Evolutionary conservation across 2,329 filamentous ascomycete genomes (phyloP).

Genomic region (Orbilia blumenaviensis): DNA sequence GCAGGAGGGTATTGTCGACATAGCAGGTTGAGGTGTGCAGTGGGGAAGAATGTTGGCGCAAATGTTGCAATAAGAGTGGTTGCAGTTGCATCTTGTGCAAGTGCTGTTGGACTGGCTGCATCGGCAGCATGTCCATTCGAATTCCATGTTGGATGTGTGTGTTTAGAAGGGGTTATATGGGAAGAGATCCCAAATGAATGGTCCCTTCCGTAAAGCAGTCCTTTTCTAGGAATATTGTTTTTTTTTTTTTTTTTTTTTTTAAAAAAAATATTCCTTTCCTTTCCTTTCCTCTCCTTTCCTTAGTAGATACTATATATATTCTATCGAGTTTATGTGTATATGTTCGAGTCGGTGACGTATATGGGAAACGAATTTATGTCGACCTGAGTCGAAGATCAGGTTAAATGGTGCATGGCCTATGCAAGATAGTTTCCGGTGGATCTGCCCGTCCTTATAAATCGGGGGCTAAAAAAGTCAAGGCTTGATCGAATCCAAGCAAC

Average conservation of each 20-base stretch:
- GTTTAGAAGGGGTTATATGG: background rate
- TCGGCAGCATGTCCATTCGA: constrained; percentile 54
- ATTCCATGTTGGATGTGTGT: constrained; percentile 43
- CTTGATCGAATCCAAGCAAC: constrained; percentile 24
- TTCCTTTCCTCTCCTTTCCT: background rate
- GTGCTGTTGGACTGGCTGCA: constrained; percentile 50
- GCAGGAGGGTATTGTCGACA: constrained; percentile 40
- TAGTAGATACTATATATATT: background rate
- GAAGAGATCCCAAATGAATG: constrained; percentile 48
- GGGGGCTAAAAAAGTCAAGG: constrained; percentile 44
- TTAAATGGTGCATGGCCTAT: constrained; percentile 50
- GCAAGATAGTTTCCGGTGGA: constrained; percentile 43
- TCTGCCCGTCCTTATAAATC: constrained; percentile 53
- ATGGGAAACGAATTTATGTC: constrained; percentile 25
- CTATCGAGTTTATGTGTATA: background rate
- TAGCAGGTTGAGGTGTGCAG: constrained; percentile 41
- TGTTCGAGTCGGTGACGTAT: constrained; percentile 15
- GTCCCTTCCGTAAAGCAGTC: constrained; percentile 24
- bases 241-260: too few species aligned
- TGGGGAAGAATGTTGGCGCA: constrained; percentile 43
- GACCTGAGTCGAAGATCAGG: constrained; percentile 50
- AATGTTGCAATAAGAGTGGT: constrained; percentile 52
- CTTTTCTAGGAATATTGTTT: background rate
- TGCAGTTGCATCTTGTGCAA: constrained; percentile 51
- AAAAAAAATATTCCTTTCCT: too few species aligned